Conservation (phyloP, 2,329 filamentous ascomycete genomes). For the Ceratocystis cubensis region DNA sequence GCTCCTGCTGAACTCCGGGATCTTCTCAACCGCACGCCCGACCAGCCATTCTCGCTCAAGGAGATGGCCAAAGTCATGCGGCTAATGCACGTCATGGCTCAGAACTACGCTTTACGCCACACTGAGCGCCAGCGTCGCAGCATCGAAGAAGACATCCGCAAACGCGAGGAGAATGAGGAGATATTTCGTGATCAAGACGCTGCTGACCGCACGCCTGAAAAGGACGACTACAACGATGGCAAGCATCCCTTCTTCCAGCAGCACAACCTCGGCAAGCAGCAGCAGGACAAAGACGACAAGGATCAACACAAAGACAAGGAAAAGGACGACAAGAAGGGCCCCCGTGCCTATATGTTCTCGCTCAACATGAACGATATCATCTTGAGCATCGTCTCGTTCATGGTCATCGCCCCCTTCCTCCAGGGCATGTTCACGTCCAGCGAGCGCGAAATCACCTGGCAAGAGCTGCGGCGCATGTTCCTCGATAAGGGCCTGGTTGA, state of each 20-base stretch:
- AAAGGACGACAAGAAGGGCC: constrained; percentile 30
- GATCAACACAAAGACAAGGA: constrained; percentile 18
- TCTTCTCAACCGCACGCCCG: constrained; percentile 44
- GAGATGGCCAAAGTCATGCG: constrained; percentile 48
- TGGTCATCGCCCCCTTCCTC: constrained; percentile 32
- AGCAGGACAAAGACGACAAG: constrained; percentile 20
- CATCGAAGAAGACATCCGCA: constrained; percentile 20
- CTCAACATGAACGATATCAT: constrained; percentile 42
- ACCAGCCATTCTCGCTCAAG: constrained; percentile 34
- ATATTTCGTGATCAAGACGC: constrained; percentile 16
- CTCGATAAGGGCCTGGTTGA: constrained; percentile 92
- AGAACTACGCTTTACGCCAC: constrained; percentile 26
- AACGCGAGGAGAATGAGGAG: constrained; percentile 20
- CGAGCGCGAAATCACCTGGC: constrained; percentile 80
- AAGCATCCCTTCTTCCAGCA: constrained; percentile 16
- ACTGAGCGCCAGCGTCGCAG: constrained; percentile 14
- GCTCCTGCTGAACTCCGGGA: constrained; percentile 56
- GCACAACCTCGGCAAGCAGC: neutral
- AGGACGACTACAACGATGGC: constrained; percentile 22
- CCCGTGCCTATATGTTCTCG: constrained; percentile 28
- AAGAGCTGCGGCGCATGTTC: constrained; percentile 88
- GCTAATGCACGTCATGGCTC: constrained; percentile 44
- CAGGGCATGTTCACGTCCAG: constrained; percentile 32
- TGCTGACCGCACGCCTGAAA: neutral
- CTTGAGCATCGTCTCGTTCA: constrained; percentile 34